Evolutionary conservation across 306 rosid genomes (phyloP).

Genomic region (Cotoneaster glaucophyllus): DNA sequence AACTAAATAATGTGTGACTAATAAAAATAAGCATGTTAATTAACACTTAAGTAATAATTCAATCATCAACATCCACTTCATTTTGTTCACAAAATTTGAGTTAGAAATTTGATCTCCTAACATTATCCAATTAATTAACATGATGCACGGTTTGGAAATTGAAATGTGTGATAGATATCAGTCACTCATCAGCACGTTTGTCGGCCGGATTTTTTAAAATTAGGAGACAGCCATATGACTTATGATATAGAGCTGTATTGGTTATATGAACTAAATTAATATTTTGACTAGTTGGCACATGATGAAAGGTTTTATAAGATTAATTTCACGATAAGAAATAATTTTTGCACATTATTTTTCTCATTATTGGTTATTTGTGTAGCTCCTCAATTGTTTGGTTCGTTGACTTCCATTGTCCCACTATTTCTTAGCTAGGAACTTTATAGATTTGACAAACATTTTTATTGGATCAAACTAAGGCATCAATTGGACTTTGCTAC

Average conservation of each 20-base stretch:
- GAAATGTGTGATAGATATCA: not conserved
- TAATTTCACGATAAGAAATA: too few species aligned
- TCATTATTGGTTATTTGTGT: too few species aligned
- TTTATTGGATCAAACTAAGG: not conserved
- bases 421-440: not conserved
- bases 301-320: not conserved
- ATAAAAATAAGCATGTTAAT: too few species aligned
- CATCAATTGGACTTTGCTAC: not conserved
- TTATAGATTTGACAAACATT: not conserved
- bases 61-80: too few species aligned
- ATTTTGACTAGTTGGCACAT: not conserved
- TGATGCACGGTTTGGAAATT: not conserved
- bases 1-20: too few species aligned
- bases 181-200: not conserved
- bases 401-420: not conserved
- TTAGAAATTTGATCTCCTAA: too few species aligned
- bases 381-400: not conserved
- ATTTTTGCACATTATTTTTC: too few species aligned
- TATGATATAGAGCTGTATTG: not conserved
- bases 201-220: not conserved
- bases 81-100: too few species aligned
- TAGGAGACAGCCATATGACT: not conserved
- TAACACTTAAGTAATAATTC: too few species aligned
- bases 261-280: not conserved
- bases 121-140: not conserved